Percentiles rank a stretch among this genome's conserved stretches.
Evolutionary conservation across 2,329 filamentous ascomycete species (phyloP).

Genomic region (Sporothrix mexicana): DNA sequence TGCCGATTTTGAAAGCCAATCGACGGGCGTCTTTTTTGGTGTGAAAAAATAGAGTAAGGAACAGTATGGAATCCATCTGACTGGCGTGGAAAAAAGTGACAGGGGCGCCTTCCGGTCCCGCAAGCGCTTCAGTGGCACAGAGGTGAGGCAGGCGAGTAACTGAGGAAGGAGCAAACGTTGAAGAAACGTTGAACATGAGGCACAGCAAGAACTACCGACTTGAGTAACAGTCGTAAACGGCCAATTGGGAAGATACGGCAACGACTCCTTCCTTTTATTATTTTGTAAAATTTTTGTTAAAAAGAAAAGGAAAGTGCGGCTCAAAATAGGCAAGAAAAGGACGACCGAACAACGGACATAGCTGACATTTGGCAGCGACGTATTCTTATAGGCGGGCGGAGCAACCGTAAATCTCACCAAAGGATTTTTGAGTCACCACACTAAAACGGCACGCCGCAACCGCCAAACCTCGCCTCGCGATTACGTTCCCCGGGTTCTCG

Average conservation of each 20-base stretch:
- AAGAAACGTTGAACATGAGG: slow-evolving; percentile 10
- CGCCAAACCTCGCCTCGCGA: slow-evolving; percentile 19
- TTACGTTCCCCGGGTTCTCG: neutral
- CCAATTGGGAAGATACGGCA: slow-evolving; percentile 5
- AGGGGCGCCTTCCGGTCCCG: neutral
- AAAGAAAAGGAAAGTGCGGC: neutral
- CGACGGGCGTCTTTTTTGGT: neutral
- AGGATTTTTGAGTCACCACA: slow-evolving; percentile 22
- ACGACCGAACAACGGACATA: neutral
- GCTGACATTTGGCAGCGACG: neutral
- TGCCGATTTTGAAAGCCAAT: slow-evolving; percentile 16
- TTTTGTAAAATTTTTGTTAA: neutral
- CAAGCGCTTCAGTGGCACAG: neutral
- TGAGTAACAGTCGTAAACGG: neutral
- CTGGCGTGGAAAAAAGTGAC: slow-evolving; percentile 16
- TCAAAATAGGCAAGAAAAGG: slow-evolving; percentile 5
- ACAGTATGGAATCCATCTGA: slow-evolving; percentile 11
- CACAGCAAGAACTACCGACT: slow-evolving; percentile 16
- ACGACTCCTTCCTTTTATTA: neutral
- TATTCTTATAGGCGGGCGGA: slow-evolving; percentile 27
- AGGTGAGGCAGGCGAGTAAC: neutral
- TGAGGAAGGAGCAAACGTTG: slow-evolving; percentile 7
- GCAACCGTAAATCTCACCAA: neutral
- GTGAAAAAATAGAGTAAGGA: neutral
- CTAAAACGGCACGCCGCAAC: neutral